Conservation (phyloP, 768 basidiomycete genomes). For the Leccinum disarticulatum region DNA sequence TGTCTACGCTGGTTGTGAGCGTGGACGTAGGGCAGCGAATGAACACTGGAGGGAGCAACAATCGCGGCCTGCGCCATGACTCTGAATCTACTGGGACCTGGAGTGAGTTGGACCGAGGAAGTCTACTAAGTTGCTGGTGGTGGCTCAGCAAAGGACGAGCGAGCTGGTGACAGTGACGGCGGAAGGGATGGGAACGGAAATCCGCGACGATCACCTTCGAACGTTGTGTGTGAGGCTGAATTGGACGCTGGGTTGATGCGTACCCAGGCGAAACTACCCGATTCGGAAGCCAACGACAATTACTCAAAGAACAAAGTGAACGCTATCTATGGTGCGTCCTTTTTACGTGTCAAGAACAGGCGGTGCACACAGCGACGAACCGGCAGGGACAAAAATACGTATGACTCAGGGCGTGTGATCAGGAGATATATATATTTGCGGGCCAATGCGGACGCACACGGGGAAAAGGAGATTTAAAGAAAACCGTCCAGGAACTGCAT, state of each 20-base stretch:
- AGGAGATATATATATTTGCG: conserved; percentile 7
- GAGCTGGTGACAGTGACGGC: conserved; percentile 13
- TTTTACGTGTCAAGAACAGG: neutral
- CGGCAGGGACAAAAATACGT: neutral
- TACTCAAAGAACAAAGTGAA: conserved; percentile 2
- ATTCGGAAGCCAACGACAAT: conserved; percentile 26
- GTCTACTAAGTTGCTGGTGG: conserved; percentile 4
- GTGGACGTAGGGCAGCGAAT: conserved; percentile 29
- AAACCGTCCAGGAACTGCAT: neutral
- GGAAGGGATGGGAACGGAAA: conserved; percentile 17
- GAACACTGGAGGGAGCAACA: conserved; percentile 16
- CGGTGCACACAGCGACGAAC: neutral
- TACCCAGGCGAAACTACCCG: conserved; percentile 23
- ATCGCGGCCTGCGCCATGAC: conserved; percentile 33
- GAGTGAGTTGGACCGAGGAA: neutral
- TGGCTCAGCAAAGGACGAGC: conserved; percentile 6
- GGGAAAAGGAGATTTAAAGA: neutral
- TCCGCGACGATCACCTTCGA: conserved; percentile 31
- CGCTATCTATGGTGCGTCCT: neutral
- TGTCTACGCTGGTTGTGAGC: conserved; percentile 39
- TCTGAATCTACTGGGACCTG: conserved; percentile 1
- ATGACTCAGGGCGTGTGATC: neutral
- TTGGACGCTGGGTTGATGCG: conserved; percentile 11
- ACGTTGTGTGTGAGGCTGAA: conserved; percentile 18
- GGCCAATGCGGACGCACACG: conserved; percentile 8